Conservation (phyloP, 352 stramenopile genomes). For the Phytophthora cactorum region DNA sequence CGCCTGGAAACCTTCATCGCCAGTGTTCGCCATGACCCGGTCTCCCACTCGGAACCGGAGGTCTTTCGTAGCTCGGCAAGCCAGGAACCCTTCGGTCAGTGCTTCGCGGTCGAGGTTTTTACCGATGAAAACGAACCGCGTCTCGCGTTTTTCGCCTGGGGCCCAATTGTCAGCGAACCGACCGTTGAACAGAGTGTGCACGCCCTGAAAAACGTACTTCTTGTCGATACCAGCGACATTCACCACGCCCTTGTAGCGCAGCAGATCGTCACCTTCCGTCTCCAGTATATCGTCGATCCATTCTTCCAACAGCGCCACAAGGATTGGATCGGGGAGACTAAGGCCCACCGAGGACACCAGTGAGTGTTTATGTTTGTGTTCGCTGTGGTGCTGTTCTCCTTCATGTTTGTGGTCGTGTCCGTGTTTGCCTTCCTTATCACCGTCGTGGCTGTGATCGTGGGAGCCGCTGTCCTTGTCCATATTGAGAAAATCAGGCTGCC, state of each 20-base stretch:
- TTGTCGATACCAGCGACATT: conserved; percentile 92
- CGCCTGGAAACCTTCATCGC: conserved; percentile 42
- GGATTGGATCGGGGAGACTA: conserved; percentile 53
- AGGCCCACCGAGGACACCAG: conserved; percentile 58
- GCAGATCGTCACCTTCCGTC: conserved; percentile 90
- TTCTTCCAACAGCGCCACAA: conserved; percentile 94
- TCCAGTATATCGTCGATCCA: conserved; percentile 96
- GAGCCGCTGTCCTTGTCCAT: conserved; percentile 14
- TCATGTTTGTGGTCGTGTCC: conserved; percentile 8
- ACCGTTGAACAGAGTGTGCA: conserved; percentile 97
- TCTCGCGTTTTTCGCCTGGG: conserved; percentile 76
- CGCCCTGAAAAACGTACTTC: conserved; percentile 96
- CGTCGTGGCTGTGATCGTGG: conserved; percentile 16
- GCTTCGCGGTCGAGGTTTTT: conserved; percentile 78
- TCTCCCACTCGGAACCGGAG: conserved; percentile 56
- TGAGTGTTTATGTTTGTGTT: conserved; percentile 45
- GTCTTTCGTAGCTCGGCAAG: conserved; percentile 38
- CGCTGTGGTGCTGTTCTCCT: conserved; percentile 25
- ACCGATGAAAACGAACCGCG: conserved; percentile 97
- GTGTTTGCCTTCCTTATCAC: conserved; percentile 8
- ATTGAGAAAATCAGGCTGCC: conserved; percentile 60
- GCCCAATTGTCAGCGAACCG: conserved; percentile 87
- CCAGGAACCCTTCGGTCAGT: conserved; percentile 55
- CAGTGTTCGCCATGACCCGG: conserved; percentile 46
- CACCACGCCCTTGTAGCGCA: conserved; percentile 95